Base-by-base conservation (phyloP, 2,329 filamentous ascomycete genomes). In the Phyllachora maydis region DNA sequence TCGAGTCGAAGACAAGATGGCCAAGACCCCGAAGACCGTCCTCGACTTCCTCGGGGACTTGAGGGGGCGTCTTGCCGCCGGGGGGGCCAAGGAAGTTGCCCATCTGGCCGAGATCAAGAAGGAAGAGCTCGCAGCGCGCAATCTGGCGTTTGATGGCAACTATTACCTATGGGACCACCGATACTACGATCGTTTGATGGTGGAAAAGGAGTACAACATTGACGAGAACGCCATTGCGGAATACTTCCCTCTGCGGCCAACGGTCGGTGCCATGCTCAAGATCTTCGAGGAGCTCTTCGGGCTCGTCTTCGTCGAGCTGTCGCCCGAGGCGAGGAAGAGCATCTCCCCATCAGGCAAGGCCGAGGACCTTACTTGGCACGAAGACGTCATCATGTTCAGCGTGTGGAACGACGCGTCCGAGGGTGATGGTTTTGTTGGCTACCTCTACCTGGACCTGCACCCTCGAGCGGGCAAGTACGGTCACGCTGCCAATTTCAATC, bases 281-380 rank as follows among this genome's bases (percentile, higher is more conserved):
- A 85, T 85, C 37, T 88, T 88, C 32, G 76, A 88, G 47, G 60
- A 78, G 41, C 57, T 88, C 5, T 81, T 90, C 33, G 79, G 78
- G 10, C 56, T 90, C 17, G 65, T 67, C 4, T 88, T 88, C 37
- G 65, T 83, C 10, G 64, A 83, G 49, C 54, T 88, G 13, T 60
- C 58, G 22, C 55, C 61, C 4, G 65, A 71, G 29, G 75, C 79
- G 32, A 59, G 71, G 17, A 57, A 64, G 23, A 54, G 55, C 18
- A 46, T 78, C 29, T 74, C 71, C 23, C 61, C 70, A 7, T 72
- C 66, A 3, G 66, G 66, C 27, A 72, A 71, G 42, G 66, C 63
- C 7, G 61, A 67, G 26, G 74, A 81, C 32, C 75, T 83, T 35
- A 55, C 67, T 1, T 88, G 78, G 78, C 78, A 88, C 37, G 64